Conservation (phyloP, 106 monocot species). For the Acorus calamus region DNA sequence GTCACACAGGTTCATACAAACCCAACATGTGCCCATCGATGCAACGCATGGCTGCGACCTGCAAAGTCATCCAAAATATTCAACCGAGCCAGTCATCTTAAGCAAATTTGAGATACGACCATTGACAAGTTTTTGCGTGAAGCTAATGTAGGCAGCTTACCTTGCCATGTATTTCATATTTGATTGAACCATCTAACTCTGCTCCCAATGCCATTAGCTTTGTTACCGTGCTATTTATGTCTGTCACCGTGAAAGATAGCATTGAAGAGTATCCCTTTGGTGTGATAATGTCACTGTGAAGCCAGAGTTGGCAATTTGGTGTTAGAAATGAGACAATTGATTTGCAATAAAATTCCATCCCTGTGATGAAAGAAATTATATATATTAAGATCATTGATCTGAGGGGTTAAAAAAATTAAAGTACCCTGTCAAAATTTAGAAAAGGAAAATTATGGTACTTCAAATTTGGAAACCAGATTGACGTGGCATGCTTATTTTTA, state of each 20-base stretch:
- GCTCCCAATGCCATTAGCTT: constrained; percentile 79
- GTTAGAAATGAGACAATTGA: too few species aligned
- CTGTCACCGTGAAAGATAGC: constrained; percentile 80
- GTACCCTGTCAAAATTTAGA: too few species aligned
- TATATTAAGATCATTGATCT: too few species aligned
- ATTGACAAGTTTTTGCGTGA: neutral
- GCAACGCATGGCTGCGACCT: constrained; percentile 84
- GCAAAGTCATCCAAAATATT: neutral
- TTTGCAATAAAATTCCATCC: too few species aligned
- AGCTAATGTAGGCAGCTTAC: constrained; percentile 16
- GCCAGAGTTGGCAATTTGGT: neutral
- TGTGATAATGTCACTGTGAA: constrained; percentile 28
- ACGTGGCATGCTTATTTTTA: too few species aligned
- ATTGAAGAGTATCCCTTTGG: constrained; percentile 82
- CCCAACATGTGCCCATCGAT: constrained; percentile 86
- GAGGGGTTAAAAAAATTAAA: too few species aligned
- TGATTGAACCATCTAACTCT: constrained; percentile 80
- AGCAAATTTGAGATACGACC: neutral
- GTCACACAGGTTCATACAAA: constrained; percentile 71
- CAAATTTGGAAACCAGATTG: too few species aligned
- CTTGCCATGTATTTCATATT: constrained; percentile 92
- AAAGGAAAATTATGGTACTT: too few species aligned
- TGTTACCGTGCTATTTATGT: constrained; percentile 60
- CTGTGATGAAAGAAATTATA: too few species aligned
- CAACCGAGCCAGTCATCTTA: neutral